Evolutionary conservation across 345 rosid genomes (phyloP).

Genomic region (Trapa incisa): DNA sequence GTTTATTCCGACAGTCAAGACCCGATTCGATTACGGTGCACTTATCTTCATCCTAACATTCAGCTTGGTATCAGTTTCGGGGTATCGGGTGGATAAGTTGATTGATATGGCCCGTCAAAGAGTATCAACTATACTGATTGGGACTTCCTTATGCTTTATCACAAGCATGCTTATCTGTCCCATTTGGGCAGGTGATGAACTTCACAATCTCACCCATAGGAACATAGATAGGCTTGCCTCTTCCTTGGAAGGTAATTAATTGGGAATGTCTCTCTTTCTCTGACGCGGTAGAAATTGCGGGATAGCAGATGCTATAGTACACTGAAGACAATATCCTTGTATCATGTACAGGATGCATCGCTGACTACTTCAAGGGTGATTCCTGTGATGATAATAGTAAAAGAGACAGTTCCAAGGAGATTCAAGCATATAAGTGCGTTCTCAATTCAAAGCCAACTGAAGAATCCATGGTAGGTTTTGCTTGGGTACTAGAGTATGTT

Average conservation of each 20-base stretch:
- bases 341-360: constrained; percentile 25
- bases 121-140: constrained; percentile 47
- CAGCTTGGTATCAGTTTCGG: constrained; percentile 55
- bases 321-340: not conserved
- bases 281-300: not conserved
- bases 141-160: constrained; percentile 47
- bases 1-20: constrained; percentile 58
- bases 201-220: constrained; percentile 38
- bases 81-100: constrained; percentile 46
- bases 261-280: not conserved
- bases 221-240: constrained; percentile 51
- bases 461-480: constrained; percentile 42
- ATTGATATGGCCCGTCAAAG: constrained; percentile 49
- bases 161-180: constrained; percentile 47
- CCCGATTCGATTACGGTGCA: constrained; percentile 65
- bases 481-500: not conserved
- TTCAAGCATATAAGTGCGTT: constrained; percentile 43
- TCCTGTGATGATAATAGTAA: constrained; percentile 18
- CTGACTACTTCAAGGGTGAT: constrained; percentile 33
- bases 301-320: not conserved
- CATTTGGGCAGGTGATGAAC: constrained; percentile 70
- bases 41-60: constrained; percentile 72
- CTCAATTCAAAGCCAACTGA: constrained; percentile 64
- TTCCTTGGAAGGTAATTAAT: constrained; percentile 50
- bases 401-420: constrained; percentile 23